Percentiles rank a stretch among this genome's conserved stretches.
phyloP scores from a whole-genome alignment of 106 monocot genomes.

The Dendrobium officinale region DNA sequence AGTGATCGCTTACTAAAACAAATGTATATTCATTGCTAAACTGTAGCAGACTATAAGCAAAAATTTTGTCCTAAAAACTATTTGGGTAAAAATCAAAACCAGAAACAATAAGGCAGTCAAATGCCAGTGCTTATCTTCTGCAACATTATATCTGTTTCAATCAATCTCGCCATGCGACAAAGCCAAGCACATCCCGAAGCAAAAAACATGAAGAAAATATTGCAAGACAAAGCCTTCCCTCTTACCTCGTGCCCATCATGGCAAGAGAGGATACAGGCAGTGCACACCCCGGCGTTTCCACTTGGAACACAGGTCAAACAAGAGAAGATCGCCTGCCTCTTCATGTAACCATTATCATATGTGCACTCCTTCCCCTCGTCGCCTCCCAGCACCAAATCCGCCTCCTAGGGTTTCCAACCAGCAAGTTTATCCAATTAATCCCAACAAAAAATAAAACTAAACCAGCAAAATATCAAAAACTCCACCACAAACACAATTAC shows the following conservation, averaged over 20 bases:
- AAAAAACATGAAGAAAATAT: neutral
- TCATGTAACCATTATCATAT: conserved; percentile 77
- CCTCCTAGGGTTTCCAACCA: conserved; percentile 62
- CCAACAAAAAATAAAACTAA: neutral
- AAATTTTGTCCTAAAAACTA: neutral
- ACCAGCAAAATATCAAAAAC: neutral
- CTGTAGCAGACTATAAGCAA: neutral
- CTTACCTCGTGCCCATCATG: conserved; percentile 95
- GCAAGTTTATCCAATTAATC: neutral
- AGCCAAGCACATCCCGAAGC: neutral
- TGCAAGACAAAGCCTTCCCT: neutral
- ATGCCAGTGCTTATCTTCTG: neutral
- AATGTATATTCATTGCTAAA: neutral
- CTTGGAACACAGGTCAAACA: conserved; percentile 85
- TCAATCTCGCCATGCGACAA: neutral
- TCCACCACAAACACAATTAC: neutral
- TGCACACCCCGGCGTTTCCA: conserved; percentile 85
- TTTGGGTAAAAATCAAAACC: neutral
- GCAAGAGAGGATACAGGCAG: conserved; percentile 85
- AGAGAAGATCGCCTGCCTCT: conserved; percentile 94
- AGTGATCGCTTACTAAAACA: neutral
- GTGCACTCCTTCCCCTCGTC: conserved; percentile 98
- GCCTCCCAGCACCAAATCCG: conserved; percentile 92
- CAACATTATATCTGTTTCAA: neutral
- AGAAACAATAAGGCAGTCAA: neutral